A percentile compares a stretch with the other conserved stretches of the same genome.
Evolutionary conservation across 2,329 filamentous ascomycete species (phyloP).

Genomic region (Colletotrichum horii): DNA sequence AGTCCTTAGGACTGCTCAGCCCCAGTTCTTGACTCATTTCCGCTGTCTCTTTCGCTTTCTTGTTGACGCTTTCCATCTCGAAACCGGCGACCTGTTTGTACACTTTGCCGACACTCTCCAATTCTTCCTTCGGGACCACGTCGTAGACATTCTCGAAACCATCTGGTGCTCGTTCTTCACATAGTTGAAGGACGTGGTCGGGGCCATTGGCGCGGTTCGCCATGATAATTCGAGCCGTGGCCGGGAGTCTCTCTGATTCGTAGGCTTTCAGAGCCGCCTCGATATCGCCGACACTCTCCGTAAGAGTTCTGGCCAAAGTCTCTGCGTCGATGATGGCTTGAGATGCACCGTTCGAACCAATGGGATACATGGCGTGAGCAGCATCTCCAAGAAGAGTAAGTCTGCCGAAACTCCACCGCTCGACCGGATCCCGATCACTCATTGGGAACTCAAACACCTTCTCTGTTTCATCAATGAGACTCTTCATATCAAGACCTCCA

Average conservation of each 20-base stretch:
- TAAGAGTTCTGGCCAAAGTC: not conserved
- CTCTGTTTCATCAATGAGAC: not conserved
- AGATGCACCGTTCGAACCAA: conserved; percentile 23
- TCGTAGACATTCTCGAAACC: not conserved
- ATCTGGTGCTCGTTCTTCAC: conserved; percentile 1
- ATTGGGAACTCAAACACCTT: conserved; percentile 18
- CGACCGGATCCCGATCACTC: conserved; percentile 20
- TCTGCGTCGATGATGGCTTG: conserved; percentile 10
- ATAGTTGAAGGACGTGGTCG: conserved; percentile 4
- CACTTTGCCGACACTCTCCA: not conserved
- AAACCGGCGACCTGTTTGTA: conserved; percentile 11
- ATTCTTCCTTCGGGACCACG: not conserved
- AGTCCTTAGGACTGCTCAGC: not conserved
- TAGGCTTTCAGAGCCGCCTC: not conserved
- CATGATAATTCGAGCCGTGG: conserved; percentile 2
- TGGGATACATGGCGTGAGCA: conserved; percentile 24
- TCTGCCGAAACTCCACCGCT: conserved; percentile 22
- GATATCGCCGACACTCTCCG: not conserved
- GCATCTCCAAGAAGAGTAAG: conserved; percentile 23
- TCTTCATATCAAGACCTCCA: not conserved
- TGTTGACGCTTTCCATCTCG: conserved; percentile 6
- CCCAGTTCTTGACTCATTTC: not conserved
- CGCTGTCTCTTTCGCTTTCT: not conserved
- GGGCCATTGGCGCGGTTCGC: conserved; percentile 4
- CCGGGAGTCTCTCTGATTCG: not conserved